Conservation (phyloP, 139 green algal species). For the Desmodesmus armatus region DNA sequence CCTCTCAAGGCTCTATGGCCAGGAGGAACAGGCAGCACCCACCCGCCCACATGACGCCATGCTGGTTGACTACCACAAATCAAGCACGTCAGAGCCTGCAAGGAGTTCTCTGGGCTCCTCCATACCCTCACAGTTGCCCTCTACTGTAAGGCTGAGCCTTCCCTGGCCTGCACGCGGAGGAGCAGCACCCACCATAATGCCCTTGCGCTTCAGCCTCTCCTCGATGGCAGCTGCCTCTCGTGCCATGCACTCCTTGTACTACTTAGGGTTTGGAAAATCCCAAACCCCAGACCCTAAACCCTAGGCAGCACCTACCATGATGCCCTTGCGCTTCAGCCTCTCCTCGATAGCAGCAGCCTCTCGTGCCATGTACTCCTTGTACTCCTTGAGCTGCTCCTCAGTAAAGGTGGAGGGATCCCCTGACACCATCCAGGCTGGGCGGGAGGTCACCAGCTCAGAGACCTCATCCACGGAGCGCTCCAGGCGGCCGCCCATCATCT, state of each 20-base stretch:
- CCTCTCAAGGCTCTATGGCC: too few species aligned
- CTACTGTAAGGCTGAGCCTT: too few species aligned
- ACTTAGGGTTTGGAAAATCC: too few species aligned
- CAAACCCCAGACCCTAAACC: too few species aligned
- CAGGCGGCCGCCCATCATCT: slow-evolving; percentile 47
- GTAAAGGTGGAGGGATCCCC: slow-evolving; percentile 24
- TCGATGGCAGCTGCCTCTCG: slow-evolving; percentile 47
- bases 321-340: slow-evolving; percentile 38
- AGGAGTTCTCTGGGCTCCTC: too few species aligned
- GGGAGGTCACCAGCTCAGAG: slow-evolving; percentile 29
- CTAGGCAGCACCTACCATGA: slow-evolving; percentile 42
- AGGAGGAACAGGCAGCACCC: too few species aligned
- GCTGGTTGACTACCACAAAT: too few species aligned
- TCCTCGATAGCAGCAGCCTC: slow-evolving; percentile 49
- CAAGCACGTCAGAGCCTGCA: too few species aligned
- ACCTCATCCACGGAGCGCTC: slow-evolving; percentile 32
- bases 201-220: slow-evolving; percentile 43
- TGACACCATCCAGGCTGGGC: slow-evolving; percentile 40
- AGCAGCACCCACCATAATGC: slow-evolving; percentile 41
- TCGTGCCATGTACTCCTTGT: slow-evolving; percentile 44
- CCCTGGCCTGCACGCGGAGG: too few species aligned
- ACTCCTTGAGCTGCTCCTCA: slow-evolving; percentile 45
- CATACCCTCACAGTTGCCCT: too few species aligned
- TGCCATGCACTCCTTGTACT: slow-evolving; percentile 45
- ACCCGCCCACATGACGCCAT: too few species aligned